Evolutionary conservation across 345 rosid genomes (phyloP), one percentile per base, ranked within the genome.

Genomic region (Populus alba): DNA sequence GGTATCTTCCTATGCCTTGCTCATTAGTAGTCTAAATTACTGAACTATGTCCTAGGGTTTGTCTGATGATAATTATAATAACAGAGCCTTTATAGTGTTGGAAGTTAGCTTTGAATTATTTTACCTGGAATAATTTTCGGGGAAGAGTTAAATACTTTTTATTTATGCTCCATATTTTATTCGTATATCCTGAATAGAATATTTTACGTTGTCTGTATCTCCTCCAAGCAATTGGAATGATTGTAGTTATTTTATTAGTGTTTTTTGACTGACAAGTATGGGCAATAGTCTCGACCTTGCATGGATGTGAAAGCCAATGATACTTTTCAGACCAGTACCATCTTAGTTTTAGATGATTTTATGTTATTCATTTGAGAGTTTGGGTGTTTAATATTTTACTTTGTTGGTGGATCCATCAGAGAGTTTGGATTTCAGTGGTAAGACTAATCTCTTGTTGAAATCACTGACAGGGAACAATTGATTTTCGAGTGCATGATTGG

Each of bases 401-500:
- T 67, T 29, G 39, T 66, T 66, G 10, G 41, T 2, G n/a, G 35
- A 20, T 1, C 63, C 25, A 57, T 57, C 29, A n/a, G 1, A 57
- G 63, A 57, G 27, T 49, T 76, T n/a, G 33, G 27, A 23, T 37
- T 17, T 12, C 27, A 15, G 13, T 27, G 5, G 51, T 68, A 11
- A 12, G n/a, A 31, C 67, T 74, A 31, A 45, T 79, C 49, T 33
- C 65, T 33, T 61, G 57, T 25, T 81, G 37, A 25, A 41, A 73
- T 51, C 38, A 75, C 51, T 76, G 81, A 73, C 93, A 96, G 99
- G 98, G 99, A 96, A 78, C 88, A 90, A 55, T 83, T 76, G 43
- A 96, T 96, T 83, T 94, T 88, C 85, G 98, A 94, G 23, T 96
- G 99, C 89, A 94, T 94, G 97, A 92, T 96, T 85, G 97, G 85